Percentiles rank a stretch among this genome's conserved stretches.
These are phyloP conservation scores for Chrysoporthe deuterocubensis DNA, from an alignment of 2,329 filamentous ascomycete species.

Conservation along the genomic window DNA sequence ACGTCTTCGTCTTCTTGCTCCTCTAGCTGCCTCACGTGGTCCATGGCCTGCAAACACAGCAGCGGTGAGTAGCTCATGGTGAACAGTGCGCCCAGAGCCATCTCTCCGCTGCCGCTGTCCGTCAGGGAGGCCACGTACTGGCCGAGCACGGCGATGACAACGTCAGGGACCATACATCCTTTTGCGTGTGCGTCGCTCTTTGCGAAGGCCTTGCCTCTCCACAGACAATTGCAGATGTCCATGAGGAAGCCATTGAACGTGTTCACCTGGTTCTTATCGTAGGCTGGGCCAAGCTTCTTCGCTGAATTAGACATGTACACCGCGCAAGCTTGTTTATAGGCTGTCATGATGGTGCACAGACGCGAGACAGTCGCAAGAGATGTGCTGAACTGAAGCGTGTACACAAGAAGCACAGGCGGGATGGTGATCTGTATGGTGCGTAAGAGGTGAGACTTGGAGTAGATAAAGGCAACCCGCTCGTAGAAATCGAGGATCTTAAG, in stretches of 20 bases:
- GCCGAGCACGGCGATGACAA: conserved; percentile 50
- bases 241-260: conserved; percentile 84
- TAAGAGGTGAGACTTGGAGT: conserved; percentile 55
- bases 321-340: conserved; percentile 77
- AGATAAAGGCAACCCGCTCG: conserved; percentile 61
- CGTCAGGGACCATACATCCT: conserved; percentile 54
- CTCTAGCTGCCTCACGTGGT: conserved; percentile 60
- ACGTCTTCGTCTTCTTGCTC: conserved; percentile 52
- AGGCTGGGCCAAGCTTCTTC: conserved; percentile 42
- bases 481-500: conserved; percentile 73
- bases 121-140: conserved; percentile 55
- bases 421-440: conserved; percentile 67
- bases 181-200: conserved; percentile 64
- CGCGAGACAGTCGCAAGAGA: conserved; percentile 69
- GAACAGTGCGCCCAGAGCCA: conserved; percentile 56
- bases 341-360: conserved; percentile 69
- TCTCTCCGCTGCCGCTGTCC: conserved; percentile 37
- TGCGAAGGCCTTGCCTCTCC: conserved; percentile 75
- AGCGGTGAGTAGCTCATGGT: conserved; percentile 63
- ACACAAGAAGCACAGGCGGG: conserved; percentile 69
- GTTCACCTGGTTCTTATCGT: conserved; percentile 64
- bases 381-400: conserved; percentile 69
- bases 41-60: conserved; percentile 59
- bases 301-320: conserved; percentile 54
- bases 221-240: conserved; percentile 84